These are phyloP conservation scores for Pseudopyricularia javanii DNA, from an alignment of 2,329 filamentous ascomycete species.

Conservation along the genomic window DNA sequence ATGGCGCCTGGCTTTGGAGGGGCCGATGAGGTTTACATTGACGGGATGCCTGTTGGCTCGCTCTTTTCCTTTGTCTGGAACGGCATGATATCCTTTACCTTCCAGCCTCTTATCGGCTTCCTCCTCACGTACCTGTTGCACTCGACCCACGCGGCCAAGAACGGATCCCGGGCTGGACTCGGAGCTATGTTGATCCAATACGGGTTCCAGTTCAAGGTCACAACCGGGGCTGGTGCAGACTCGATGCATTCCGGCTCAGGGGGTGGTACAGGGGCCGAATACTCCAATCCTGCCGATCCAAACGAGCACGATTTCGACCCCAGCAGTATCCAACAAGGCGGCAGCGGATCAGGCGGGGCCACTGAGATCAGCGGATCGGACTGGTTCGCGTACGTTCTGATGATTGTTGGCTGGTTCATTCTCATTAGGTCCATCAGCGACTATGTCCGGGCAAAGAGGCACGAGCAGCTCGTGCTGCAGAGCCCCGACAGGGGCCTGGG, in stretches of 20 bases:
- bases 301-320: conserved; percentile 86
- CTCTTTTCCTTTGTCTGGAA: conserved; percentile 86
- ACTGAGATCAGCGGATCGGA: conserved; percentile 58
- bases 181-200: conserved; percentile 94
- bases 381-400: conserved; percentile 83
- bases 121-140: conserved; percentile 95
- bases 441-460: conserved; percentile 74
- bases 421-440: conserved; percentile 88
- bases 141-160: conserved; percentile 96
- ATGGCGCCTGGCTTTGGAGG: conserved; percentile 80
- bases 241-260: conserved; percentile 23
- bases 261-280: conserved; percentile 31
- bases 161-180: conserved; percentile 86
- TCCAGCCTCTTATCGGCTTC: conserved; percentile 83
- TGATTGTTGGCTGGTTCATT: conserved; percentile 98
- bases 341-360: conserved; percentile 22
- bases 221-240: conserved; percentile 19
- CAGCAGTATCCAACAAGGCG: conserved; percentile 40
- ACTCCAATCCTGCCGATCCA: conserved; percentile 67
- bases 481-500: conserved; percentile 81
- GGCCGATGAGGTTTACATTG: conserved; percentile 92
- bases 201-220: conserved; percentile 84
- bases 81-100: conserved; percentile 93
- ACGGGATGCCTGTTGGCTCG: conserved; percentile 85
- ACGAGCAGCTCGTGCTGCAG: conserved; percentile 86